phyloP scores from a whole-genome alignment of 768 basidiomycete species.

The Lyophyllum decastes region DNA sequence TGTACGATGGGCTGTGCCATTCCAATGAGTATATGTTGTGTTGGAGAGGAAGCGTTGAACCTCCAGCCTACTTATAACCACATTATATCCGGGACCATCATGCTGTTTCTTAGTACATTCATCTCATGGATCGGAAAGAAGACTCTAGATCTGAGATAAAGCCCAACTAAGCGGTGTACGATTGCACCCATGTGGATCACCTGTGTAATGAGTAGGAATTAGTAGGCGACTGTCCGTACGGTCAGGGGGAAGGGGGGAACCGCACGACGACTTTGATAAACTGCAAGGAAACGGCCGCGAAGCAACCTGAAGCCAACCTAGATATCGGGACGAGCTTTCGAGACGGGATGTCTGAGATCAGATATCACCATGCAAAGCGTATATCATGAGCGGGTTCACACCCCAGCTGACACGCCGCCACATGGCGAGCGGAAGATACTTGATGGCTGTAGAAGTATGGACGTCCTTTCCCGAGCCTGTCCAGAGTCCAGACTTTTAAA shows the following conservation, averaged over 20 bases:
- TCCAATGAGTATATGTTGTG: background rate
- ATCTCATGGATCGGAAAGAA: background rate
- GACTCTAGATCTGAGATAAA: background rate
- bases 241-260: background rate
- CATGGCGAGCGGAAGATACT: too few species aligned
- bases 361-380: too few species aligned
- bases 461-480: too few species aligned
- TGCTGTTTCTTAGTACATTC: background rate
- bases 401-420: too few species aligned
- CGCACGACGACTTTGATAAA: background rate
- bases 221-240: background rate
- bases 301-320: background rate
- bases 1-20: slow-evolving; percentile 30
- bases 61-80: background rate
- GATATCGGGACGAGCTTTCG: background rate
- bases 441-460: too few species aligned
- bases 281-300: background rate
- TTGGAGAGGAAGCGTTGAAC: background rate
- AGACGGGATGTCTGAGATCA: background rate
- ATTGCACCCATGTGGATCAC: slow-evolving; percentile 11
- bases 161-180: background rate
- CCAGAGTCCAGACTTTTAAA: too few species aligned
- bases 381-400: too few species aligned
- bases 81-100: background rate
- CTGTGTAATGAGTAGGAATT: background rate